Base-by-base conservation (phyloP, 768 basidiomycete species). In the Russula lepida region DNA sequence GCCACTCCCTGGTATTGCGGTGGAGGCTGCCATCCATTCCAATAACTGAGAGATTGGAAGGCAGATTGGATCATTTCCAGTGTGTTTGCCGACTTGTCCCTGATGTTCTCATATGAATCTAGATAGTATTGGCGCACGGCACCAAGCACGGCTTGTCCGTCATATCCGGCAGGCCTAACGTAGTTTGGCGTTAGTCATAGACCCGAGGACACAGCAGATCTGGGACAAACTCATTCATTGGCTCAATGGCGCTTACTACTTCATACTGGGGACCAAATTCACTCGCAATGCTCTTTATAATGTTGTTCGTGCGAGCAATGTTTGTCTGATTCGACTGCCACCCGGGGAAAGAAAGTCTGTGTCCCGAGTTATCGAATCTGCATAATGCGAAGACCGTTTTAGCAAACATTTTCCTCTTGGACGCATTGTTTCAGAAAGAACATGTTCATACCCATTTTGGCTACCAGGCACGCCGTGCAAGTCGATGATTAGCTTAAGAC, bases 341-440 rank as follows among this genome's bases (percentile, higher is more conserved):
- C 30, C 74, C 69, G 71, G 90, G 89, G 65, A 71, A 81, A 6
- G 76, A 61, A 56, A 83, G 70, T 60, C 73, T 80, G 50, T 86
- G 86, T 19, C 90, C 90, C 41, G 88, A 91, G 67, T 92, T 92
- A 68, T 92, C 90, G 68, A 82, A 92, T 21, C 89, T 89, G 68
- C 0, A 52, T n/a, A 19, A 51, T 13, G 12, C n/a, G 5, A 56
- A 23, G 4, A n/a, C 23, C 28, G 6, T 62, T 43, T 63, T 6
- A 3, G 7, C 35, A 13, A 37, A 0, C 17, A 15, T 17, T 25
- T 15, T 44, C 21, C 25, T 2, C 58, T n/a, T 17, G 44, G 48
- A 41, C 32, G 19, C n/a, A 35, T 7, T 19, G 15, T 25, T 13
- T 21, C 28, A 43, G 27, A n/a, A 11, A 13, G n/a, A 19, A 25